Evolutionary conservation across 2,329 filamentous ascomycete genomes (phyloP), one percentile per base, ranked within the genome.

Genomic region (Pestalotiopsis sp.): DNA sequence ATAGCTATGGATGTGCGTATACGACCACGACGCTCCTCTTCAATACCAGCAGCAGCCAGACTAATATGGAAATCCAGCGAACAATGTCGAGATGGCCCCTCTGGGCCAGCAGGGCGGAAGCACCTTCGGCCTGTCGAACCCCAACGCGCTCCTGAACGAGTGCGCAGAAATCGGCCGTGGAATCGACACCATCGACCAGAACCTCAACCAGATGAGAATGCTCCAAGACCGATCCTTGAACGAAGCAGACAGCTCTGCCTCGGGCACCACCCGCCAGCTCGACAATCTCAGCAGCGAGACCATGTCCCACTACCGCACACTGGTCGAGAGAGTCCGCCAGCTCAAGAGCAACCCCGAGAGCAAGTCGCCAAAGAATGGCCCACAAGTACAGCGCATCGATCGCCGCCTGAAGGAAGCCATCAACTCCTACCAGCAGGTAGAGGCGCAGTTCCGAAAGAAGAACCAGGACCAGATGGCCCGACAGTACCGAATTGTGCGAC

Each of bases 401-500:
- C 89, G 92, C 66, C 89, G 91, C 68, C 86, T 98, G 74, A 95
- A 95, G 84, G 84, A 87, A 59, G 93, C 93, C 69, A 95, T 97
- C 79, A 89, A 93, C 74, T 84, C 90, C 70, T 98, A 95, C 84
- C 93, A 96, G 81, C 87, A 90, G 72, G 86, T 93, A 67, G 95
- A 98, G 81, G 89, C 89, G 1, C 87, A 91, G 25, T 97, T 95
- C 86, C 89, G 92, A 78, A 92, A 92, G 81, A 91, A 92, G 73
- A 90, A 93, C 39, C 88, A 93, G 78, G 92, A 94, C 64, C 93
- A 97, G 81, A 93, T 97, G 83, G 92, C 91, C 73, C 89, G 96
- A 67, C 94, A 98, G 79, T 97, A 97, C 82, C 89, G 92, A 69
- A 98, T 98, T 78, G 95, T 96, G 67, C 89, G 90, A 72, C 93